A percentile compares a stretch with the other conserved stretches of the same genome.
phyloP scores from a whole-genome alignment of 2,329 filamentous ascomycete genomes.

The Madurella mycetomatis region DNA sequence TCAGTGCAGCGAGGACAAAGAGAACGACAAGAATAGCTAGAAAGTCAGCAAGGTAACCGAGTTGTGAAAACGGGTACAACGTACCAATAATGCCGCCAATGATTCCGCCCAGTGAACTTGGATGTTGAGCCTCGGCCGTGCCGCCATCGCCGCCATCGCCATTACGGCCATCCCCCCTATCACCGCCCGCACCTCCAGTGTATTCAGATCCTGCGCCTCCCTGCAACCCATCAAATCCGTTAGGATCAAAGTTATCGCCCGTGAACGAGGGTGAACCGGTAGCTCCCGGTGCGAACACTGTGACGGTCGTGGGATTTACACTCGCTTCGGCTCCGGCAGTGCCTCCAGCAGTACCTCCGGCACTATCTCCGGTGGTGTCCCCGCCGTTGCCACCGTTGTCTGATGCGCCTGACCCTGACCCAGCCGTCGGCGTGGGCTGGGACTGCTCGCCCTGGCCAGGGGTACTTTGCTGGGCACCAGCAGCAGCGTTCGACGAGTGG shows the following conservation, averaged over 20 bases:
- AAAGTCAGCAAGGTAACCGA: not conserved
- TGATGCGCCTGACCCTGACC: not conserved
- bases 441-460: not conserved
- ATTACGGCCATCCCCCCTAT: not conserved
- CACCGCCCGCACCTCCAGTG: not conserved
- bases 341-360: too few species aligned
- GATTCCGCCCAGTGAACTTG: conserved; percentile 17
- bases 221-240: not conserved
- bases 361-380: too few species aligned
- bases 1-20: conserved; percentile 16
- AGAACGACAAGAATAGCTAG: conserved; percentile 20
- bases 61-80: not conserved
- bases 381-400: not conserved
- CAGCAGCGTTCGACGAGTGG: conserved; percentile 1
- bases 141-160: not conserved
- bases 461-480: not conserved
- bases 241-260: not conserved
- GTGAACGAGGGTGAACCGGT: not conserved
- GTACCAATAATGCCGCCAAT: conserved; percentile 20
- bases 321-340: not conserved
- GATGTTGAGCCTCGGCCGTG: not conserved
- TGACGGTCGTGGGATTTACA: not conserved
- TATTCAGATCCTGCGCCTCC: not conserved
- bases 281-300: not conserved
- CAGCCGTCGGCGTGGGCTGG: not conserved